Percentiles rank a stretch among this genome's conserved stretches.
Evolutionary conservation across 441 rosid species (phyloP).

Genomic region (Melastoma candidum): DNA sequence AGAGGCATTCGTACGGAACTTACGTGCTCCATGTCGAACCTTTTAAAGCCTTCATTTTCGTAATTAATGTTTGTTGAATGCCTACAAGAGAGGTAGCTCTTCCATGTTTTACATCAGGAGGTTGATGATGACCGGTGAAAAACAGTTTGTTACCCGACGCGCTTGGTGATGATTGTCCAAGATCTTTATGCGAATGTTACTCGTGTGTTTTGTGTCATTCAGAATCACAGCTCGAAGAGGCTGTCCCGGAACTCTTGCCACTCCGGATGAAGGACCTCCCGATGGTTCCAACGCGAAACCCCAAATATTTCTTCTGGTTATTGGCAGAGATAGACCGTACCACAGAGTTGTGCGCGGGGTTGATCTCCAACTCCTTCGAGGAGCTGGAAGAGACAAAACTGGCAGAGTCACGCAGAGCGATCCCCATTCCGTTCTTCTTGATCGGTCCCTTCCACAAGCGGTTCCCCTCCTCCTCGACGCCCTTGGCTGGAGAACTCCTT

Average conservation of each 20-base stretch:
- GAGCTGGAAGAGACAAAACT: conserved; percentile 6
- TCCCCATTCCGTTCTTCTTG: conserved; percentile 2
- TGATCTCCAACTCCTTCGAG: conserved; percentile 6
- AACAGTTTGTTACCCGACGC: no score
- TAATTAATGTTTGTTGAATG: no score
- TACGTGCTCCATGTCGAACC: no score
- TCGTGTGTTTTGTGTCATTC: no score
- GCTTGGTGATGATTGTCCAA: no score
- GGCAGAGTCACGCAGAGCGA: not conserved
- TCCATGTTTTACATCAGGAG: no score
- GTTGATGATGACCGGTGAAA: no score
- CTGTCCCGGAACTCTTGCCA: not conserved
- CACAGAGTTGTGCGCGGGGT: not conserved
- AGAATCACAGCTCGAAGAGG: conserved; percentile 3
- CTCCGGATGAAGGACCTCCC: conserved; percentile 7
- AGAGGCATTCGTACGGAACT: no score
- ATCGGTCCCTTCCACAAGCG: conserved; percentile 7
- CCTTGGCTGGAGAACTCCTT: not conserved
- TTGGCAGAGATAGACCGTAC: not conserved
- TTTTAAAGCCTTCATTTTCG: no score
- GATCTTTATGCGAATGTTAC: no score
- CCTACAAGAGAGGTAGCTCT: no score
- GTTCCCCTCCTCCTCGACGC: conserved; percentile 2
- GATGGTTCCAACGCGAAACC: not conserved
- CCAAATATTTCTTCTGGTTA: conserved; percentile 4